These are phyloP conservation scores for Erodium moschatum DNA, from an alignment of 441 rosid genomes.

Conservation along the genomic window DNA sequence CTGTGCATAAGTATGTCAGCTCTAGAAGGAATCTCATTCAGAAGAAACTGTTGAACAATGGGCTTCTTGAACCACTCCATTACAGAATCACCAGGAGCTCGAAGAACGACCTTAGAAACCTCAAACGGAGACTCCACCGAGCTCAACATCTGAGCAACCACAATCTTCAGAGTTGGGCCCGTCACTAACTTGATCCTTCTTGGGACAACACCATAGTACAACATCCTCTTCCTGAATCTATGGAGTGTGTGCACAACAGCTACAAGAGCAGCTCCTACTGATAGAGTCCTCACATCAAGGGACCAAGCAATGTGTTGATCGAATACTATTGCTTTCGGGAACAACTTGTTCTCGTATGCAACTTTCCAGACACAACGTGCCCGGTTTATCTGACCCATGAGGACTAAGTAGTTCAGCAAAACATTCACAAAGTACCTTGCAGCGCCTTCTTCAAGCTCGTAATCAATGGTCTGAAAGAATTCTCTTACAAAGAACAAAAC, in stretches of 20 bases:
- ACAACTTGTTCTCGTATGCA: conserved; percentile 90
- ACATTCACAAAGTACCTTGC: conserved; percentile 88
- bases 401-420: conserved; percentile 85
- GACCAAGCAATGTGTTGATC: conserved; percentile 99
- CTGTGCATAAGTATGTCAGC: conserved; percentile 86
- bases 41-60: conserved; percentile 84
- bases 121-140: conserved; percentile 88
- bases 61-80: conserved; percentile 98
- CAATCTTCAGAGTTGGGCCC: conserved; percentile 86
- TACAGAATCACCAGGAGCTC: conserved; percentile 79
- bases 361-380: conserved; percentile 99
- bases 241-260: conserved; percentile 95
- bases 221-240: conserved; percentile 88
- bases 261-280: conserved; percentile 90
- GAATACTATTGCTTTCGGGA: conserved; percentile 90
- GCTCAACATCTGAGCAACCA: conserved; percentile 81
- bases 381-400: conserved; percentile 93
- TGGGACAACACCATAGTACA: conserved; percentile 85
- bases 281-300: conserved; percentile 80
- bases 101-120: conserved; percentile 79
- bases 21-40: conserved; percentile 82
- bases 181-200: conserved; percentile 91
- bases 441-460: conserved; percentile 88
- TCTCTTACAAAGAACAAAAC: conserved; percentile 77
- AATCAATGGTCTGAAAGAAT: conserved; percentile 79